Percentiles rank a stretch among this genome's conserved stretches.
phyloP scores from a whole-genome alignment of 1,139 yeast species.

The Candida tropicalis region DNA sequence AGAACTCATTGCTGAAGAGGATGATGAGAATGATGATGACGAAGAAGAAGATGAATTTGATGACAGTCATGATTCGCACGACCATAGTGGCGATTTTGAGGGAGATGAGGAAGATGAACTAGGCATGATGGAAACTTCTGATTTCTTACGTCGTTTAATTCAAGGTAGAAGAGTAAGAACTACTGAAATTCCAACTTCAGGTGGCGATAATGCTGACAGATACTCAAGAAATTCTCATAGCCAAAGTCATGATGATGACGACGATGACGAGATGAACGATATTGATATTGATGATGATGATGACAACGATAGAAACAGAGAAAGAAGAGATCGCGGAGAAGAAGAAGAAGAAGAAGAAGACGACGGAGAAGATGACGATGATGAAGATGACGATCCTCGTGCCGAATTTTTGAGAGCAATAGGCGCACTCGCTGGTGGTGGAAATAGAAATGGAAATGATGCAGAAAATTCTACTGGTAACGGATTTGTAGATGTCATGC shows the following conservation, averaged over 20 bases:
- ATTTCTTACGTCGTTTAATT: slow-evolving; percentile 27
- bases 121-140: slow-evolving; percentile 29
- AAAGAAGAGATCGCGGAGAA: slow-evolving; percentile 21
- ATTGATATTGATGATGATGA: slow-evolving; percentile 19
- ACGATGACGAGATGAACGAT: neutral
- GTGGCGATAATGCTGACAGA: neutral
- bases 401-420: slow-evolving; percentile 33
- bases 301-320: slow-evolving; percentile 17
- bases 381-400: slow-evolving; percentile 27
- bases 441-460: slow-evolving; percentile 6
- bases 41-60: slow-evolving; percentile 21
- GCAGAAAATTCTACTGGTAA: slow-evolving; percentile 12
- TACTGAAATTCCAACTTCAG: slow-evolving; percentile 13
- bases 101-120: slow-evolving; percentile 23
- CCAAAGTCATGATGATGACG: slow-evolving; percentile 21
- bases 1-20: slow-evolving; percentile 13
- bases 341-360: slow-evolving; percentile 17
- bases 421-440: slow-evolving; percentile 24
- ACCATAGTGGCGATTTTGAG: slow-evolving; percentile 17
- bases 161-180: slow-evolving; percentile 19
- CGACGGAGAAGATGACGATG: slow-evolving; percentile 13
- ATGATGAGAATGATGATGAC: slow-evolving; percentile 12
- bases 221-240: neutral
- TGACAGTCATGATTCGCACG: slow-evolving; percentile 21
- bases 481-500: slow-evolving; percentile 41